Percentiles rank a stretch among this genome's conserved stretches.
Conservation (phyloP, 805 yeast genomes). For the Metschnikowia borealis region DNA sequence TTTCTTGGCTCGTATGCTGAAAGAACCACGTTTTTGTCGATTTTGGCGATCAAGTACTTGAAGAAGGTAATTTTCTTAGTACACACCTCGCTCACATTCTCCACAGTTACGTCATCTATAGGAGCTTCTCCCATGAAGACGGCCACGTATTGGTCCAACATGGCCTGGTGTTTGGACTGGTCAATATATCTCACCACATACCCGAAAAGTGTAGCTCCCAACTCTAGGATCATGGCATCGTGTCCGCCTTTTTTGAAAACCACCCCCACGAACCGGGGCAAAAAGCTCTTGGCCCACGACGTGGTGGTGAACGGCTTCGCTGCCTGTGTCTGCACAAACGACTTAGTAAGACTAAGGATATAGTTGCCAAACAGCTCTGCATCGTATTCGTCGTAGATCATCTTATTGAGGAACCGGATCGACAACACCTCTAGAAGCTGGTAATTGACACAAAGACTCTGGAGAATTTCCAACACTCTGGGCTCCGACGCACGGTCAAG, state of each 20-base stretch:
- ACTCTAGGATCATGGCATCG: constrained; percentile 29
- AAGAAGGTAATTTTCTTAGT: constrained; percentile 30
- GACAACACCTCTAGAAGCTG: constrained; percentile 43
- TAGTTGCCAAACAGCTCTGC: constrained; percentile 9
- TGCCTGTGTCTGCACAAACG: constrained; percentile 27
- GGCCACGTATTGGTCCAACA: constrained; percentile 35
- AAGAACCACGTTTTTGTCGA: constrained; percentile 37
- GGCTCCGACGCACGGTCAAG: constrained; percentile 31
- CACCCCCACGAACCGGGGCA: constrained; percentile 34
- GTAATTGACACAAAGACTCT: constrained; percentile 35
- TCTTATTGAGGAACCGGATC: constrained; percentile 41
- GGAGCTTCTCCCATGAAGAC: constrained; percentile 31
- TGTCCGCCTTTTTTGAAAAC: constrained; percentile 14
- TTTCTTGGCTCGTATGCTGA: constrained; percentile 11
- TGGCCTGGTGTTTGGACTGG: constrained; percentile 40
- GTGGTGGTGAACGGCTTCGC: constrained; percentile 35
- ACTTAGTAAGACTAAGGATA: constrained; percentile 17
- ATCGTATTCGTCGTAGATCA: constrained; percentile 20
- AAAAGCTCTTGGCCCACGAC: constrained; percentile 41
- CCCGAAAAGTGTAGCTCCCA: constrained; percentile 40
- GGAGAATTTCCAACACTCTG: constrained; percentile 20
- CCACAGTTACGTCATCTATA: constrained; percentile 10
- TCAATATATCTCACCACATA: constrained; percentile 38
- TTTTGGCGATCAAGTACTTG: constrained; percentile 47
- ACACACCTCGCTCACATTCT: constrained; percentile 22